Evolutionary conservation across 768 basidiomycete species (phyloP), one percentile per base, ranked within the genome.

Genomic region (Mrakia gelida): DNA sequence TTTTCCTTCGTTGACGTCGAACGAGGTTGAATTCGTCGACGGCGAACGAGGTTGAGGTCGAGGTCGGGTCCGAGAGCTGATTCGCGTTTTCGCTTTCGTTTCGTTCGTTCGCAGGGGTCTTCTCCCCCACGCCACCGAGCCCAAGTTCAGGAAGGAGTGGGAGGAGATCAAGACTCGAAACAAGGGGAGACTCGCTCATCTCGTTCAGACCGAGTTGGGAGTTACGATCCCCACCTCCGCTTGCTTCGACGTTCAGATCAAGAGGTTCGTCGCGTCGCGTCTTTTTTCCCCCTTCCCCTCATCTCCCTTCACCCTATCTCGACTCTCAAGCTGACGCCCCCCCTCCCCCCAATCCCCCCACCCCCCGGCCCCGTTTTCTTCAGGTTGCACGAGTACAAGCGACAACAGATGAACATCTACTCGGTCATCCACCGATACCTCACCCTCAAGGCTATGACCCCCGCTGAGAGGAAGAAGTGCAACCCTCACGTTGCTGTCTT

Each of bases 361-460:
- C n/a, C n/a, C n/a, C n/a, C n/a, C n/a, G n/a, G n/a, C n/a, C n/a
- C n/a, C n/a, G n/a, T 52, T 26, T 41, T 56, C 23, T n/a, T 34
- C 26, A 68, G 75, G 34, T 52, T 72, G 41, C 71, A 74, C 32
- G 54, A 59, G 65, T 84, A 85, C 82, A 84, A 93, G 90, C 91
- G 97, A 76, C 96, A 99, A 88, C 92, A 91, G 71, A 86, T 98
- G 83, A 98, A 98, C 85, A 94, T 97, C 81, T 88, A 98, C 71
- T 92, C 92, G 71, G 91, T 95, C 78, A 65, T 85, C 75, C 83
- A 94, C 91, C 89, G 93, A 70, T 97, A 96, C 85, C 86, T 95
- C 71, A 85, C 85, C 15, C 84, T 97, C 84, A 98, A 98, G 86
- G 87, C 84, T 45, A 89, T 96, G 90, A 87, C 87, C 2, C 88